Evolutionary conservation across 2,329 filamentous ascomycete genomes (phyloP), one percentile per base, ranked within the genome.

Genomic region (Cytospora leucostoma): DNA sequence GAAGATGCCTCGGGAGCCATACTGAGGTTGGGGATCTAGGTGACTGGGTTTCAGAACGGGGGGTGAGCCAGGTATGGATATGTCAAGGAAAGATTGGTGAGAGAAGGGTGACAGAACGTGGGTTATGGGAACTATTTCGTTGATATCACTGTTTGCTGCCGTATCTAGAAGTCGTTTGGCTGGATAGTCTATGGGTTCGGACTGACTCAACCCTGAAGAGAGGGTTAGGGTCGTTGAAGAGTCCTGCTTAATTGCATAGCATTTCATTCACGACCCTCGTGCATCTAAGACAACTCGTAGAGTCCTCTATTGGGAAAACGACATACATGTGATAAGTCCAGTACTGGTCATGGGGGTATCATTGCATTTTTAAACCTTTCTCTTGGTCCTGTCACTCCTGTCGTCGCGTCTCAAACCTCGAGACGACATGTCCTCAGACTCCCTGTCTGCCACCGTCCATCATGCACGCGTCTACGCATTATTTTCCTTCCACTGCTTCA

Each of bases 401-500:
- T 34, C 44, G n/a, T 47, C 44, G n/a, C 8, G 3, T 15, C 44
- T 21, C 34, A 19, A 8, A 3, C 7, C 54, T 38, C n/a, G 4
- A n/a, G 15, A 13, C 21, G 4, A 21, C 37, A 44, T 33, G 8
- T 52, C 35, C 19, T 38, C 57, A 53, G 37, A 13, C n/a, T 34
- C 7, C n/a, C n/a, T n/a, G n/a, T n/a, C n/a, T n/a, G n/a, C n/a
- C n/a, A n/a, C n/a, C n/a, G n/a, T n/a, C n/a, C n/a, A n/a, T n/a
- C n/a, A n/a, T n/a, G n/a, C n/a, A n/a, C n/a, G n/a, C n/a, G n/a
- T n/a, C n/a, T n/a, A n/a, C n/a, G n/a, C n/a, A n/a, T n/a, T n/a
- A n/a, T 93, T 84, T 73, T 83, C 82, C 79, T 86, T 92, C 95
- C 95, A 98, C 71, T 89, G 84, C 75, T 84, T 83, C 34, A 96